Evolutionary conservation across 2,329 filamentous ascomycete genomes (phyloP).

Genomic region (Colletotrichum gigasporum): DNA sequence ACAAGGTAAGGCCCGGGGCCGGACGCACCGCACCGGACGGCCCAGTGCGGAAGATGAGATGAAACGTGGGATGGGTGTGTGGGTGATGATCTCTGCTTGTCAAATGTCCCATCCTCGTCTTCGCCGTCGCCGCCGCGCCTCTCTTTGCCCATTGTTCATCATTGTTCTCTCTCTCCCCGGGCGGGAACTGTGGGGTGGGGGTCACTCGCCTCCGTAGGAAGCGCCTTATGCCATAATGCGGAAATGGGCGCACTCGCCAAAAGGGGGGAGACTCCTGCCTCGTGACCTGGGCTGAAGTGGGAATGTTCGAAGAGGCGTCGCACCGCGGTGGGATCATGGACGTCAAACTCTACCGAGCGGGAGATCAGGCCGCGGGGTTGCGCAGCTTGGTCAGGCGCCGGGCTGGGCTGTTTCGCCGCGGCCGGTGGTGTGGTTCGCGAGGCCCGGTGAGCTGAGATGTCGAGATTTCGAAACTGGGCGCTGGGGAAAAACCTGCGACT

Average conservation of each 20-base stretch:
- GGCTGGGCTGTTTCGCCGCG: background rate
- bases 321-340: constrained; percentile 4
- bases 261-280: background rate
- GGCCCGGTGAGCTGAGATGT: constrained; percentile 10
- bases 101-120: constrained; percentile 10
- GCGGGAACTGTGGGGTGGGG: too few species aligned
- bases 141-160: too few species aligned
- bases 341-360: background rate
- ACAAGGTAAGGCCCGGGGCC: background rate
- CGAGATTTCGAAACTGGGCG: background rate
- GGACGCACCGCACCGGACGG: background rate
- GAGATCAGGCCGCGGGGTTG: background rate
- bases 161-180: too few species aligned
- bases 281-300: background rate
- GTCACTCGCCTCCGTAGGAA: background rate
- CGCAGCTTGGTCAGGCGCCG: background rate
- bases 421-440: background rate
- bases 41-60: constrained; percentile 7
- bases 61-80: constrained; percentile 20
- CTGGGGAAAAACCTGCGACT: background rate
- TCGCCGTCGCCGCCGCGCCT: background rate
- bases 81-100: constrained; percentile 19
- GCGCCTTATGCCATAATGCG: background rate
- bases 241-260: background rate
- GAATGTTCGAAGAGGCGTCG: background rate